These are phyloP conservation scores for Groenewaldozyma auringiensis DNA, from an alignment of 1,139 yeast genomes.

Conservation along the genomic window DNA sequence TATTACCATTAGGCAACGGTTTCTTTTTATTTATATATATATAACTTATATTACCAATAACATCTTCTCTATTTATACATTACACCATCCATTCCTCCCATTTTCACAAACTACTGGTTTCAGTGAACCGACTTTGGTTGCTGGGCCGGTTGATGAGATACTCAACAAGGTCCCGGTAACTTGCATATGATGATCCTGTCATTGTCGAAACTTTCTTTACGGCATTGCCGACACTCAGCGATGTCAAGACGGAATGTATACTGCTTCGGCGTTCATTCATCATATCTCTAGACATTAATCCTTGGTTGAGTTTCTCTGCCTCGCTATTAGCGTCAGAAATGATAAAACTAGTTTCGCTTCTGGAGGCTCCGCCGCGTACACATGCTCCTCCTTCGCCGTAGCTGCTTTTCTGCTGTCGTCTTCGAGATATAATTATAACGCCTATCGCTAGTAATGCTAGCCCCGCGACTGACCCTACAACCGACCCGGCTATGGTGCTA, in stretches of 20 bases:
- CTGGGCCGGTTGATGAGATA: constrained; percentile 5
- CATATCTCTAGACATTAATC: neutral
- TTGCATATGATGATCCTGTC: neutral
- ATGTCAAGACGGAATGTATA: constrained; percentile 1
- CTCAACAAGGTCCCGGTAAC: constrained; percentile 1
- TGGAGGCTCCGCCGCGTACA: no score
- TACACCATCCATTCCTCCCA: neutral
- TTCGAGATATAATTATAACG: constrained; percentile 15
- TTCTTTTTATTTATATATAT: no score
- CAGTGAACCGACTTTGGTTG: constrained; percentile 17
- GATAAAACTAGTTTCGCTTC: neutral
- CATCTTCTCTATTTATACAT: neutral
- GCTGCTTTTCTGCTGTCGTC: neutral
- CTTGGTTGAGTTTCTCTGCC: neutral
- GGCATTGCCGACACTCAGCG: neutral
- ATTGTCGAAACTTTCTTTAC: neutral
- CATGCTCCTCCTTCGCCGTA: no score
- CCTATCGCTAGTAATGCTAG: constrained; percentile 23
- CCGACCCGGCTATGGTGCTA: constrained; percentile 39
- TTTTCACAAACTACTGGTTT: constrained; percentile 18
- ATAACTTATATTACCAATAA: no score
- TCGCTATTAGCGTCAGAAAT: neutral
- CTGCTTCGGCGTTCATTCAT: neutral
- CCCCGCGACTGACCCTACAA: constrained; percentile 39
- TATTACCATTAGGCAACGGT: no score